Evolutionary conservation across 805 yeast genomes (phyloP), one percentile per base, ranked within the genome.

Genomic region (Metschnikowia similis): DNA sequence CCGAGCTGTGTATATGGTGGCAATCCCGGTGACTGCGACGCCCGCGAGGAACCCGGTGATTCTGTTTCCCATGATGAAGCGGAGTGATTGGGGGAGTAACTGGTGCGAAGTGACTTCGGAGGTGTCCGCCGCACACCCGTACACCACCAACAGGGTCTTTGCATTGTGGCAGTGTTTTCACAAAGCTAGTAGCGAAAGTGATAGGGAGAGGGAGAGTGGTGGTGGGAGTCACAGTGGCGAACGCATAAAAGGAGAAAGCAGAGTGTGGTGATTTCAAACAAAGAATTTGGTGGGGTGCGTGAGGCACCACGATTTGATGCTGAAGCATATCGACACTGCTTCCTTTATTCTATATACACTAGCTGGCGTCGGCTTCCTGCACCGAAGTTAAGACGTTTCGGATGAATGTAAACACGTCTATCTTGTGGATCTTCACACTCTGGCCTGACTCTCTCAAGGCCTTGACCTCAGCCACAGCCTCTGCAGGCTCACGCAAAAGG

Each of bases 1-100:
- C 48, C 71, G 72, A 2, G 81, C 81, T 2, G 89, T 82, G 54
- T 80, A 74, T 64, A 85, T 84, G 2, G 85, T 79, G 9, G 81
- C 62, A 1, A 86, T 75, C 3, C 89, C 79, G 1, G 88, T 79
- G 45, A 83, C 66, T n/a, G 84, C 70, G 2, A 82, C 82, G 9
- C 84, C 84, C 51, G 74, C 71, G 28, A 72, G 60, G 47, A 76
- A 72, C 13, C 79, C 78, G 48, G 67, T 71, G 35, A 73, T 67
- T 62, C 77, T 66, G 43, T 76, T 75, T 46, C 72, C 74, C 74
- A 71, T 71, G 14, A 2, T 57, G 37, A 6, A 5, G 35, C 32
- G 4, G 39, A 21, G 39, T 8, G 6, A 11, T 9, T 31, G 10
- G 10, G 34, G 34, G n/a, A 11, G 34, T n/a, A 10, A 21, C 21